Percentiles rank a stretch among this genome's conserved stretches.
Conservation (phyloP, 2,329 filamentous ascomycete genomes). For the Arthrobotrys megalospora region DNA sequence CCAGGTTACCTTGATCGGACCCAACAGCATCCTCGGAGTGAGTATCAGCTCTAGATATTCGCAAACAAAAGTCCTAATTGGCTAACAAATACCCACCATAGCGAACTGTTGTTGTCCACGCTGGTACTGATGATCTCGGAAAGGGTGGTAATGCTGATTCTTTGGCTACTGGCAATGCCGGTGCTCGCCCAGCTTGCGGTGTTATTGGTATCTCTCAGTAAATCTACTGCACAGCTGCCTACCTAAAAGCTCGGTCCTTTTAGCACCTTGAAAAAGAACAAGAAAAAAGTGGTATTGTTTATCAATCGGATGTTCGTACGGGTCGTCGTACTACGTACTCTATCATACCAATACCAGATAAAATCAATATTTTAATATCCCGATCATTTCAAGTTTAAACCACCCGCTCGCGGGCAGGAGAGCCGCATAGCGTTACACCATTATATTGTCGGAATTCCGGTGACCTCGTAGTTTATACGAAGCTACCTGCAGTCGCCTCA, state of each 20-base stretch:
- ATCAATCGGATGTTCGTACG: background rate
- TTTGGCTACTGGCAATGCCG: constrained; percentile 98
- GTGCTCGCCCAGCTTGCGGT: constrained; percentile 93
- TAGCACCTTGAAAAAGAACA: background rate
- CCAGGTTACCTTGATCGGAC: constrained; percentile 94
- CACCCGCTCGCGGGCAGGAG: too few species aligned
- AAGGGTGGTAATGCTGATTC: constrained; percentile 93
- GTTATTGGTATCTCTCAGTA: constrained; percentile 67
- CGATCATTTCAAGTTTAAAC: too few species aligned
- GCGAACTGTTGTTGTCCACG: constrained; percentile 96
- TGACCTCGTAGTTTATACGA: too few species aligned
- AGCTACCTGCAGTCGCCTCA: too few species aligned
- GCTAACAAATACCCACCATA: constrained; percentile 66
- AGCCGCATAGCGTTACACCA: too few species aligned
- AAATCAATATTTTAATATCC: too few species aligned
- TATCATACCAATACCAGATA: too few species aligned
- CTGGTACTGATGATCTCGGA: constrained; percentile 95
- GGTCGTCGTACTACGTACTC: too few species aligned
- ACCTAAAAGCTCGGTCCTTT: background rate
- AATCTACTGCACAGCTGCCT: background rate
- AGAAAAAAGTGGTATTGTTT: constrained; percentile 10
- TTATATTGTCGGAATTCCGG: too few species aligned
- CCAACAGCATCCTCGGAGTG: constrained; percentile 87
- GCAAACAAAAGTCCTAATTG: constrained; percentile 23
- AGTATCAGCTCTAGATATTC: background rate